Percentiles rank a stretch among this genome's conserved stretches.
phyloP scores from a whole-genome alignment of 257 asterid genomes.

The Gentiana macrophylla region DNA sequence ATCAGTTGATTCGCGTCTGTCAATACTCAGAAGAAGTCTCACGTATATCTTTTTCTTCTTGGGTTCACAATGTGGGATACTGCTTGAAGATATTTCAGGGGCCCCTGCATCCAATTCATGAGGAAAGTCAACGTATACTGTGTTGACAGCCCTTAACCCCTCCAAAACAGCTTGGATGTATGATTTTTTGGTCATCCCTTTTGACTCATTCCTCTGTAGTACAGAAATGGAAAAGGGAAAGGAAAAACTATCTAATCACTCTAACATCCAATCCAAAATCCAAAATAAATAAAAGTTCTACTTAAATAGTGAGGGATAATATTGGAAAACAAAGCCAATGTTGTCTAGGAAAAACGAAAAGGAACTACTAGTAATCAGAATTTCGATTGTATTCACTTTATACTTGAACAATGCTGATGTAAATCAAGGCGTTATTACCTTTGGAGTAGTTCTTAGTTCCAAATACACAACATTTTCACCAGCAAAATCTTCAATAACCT shows the following conservation, averaged over 20 bases:
- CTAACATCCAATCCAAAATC: background rate
- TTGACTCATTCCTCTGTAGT: slow-evolving; percentile 59
- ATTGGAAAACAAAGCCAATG: too few relatives aligned
- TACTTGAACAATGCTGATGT: background rate
- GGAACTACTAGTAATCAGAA: too few relatives aligned
- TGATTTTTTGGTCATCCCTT: slow-evolving; percentile 88
- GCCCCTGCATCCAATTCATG: slow-evolving; percentile 19
- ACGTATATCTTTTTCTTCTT: slow-evolving; percentile 59
- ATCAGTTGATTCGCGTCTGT: slow-evolving; percentile 80
- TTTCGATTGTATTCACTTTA: too few relatives aligned
- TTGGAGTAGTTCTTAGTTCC: slow-evolving; percentile 90
- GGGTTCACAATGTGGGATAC: slow-evolving; percentile 18
- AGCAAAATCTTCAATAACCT: slow-evolving; percentile 94
- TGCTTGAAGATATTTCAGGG: slow-evolving; percentile 17
- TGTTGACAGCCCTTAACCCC: slow-evolving; percentile 55
- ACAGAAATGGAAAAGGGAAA: background rate
- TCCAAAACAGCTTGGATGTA: slow-evolving; percentile 75
- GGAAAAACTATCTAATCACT: background rate
- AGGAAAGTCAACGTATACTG: slow-evolving; percentile 47
- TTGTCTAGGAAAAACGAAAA: too few relatives aligned
- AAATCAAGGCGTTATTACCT: slow-evolving; percentile 34
- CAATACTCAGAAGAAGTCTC: slow-evolving; percentile 83
- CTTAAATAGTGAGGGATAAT: background rate
- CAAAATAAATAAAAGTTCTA: background rate
- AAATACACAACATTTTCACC: slow-evolving; percentile 86